Conservation (phyloP, 139 green algal species). For the Deuterostichococcus epilithicus region DNA sequence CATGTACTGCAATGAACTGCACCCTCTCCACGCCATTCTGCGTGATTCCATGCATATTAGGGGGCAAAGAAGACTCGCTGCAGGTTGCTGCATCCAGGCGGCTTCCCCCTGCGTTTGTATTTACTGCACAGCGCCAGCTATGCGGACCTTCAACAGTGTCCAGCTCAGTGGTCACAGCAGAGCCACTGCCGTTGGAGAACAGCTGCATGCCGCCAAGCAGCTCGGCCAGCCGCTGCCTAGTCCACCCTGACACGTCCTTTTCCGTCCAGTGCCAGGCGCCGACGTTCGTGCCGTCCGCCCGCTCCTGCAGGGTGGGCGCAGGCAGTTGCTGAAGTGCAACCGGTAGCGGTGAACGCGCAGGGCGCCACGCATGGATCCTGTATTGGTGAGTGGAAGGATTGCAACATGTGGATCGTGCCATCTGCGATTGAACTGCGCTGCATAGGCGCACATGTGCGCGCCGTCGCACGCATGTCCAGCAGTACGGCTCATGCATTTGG, state of each 20-base stretch:
- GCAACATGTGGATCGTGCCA: too few species aligned
- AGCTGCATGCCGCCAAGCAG: constrained; percentile 46
- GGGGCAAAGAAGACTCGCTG: not conserved
- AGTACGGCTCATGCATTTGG: too few species aligned
- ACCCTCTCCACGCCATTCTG: too few species aligned
- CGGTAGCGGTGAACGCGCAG: too few species aligned
- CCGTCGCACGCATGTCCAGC: too few species aligned
- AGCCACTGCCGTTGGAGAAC: constrained; percentile 8
- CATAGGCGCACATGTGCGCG: too few species aligned
- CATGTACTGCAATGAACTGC: not conserved
- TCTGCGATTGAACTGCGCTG: too few species aligned
- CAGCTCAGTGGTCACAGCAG: constrained; percentile 5
- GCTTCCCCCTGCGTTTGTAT: not conserved
- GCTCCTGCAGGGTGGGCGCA: too few species aligned
- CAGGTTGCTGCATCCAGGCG: not conserved
- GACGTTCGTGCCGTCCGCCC: constrained; percentile 72
- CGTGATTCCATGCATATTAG: constrained; percentile 5
- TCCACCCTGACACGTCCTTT: constrained; percentile 72
- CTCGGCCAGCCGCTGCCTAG: constrained; percentile 47
- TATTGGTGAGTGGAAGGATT: too few species aligned
- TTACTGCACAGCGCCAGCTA: too few species aligned
- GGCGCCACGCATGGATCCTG: too few species aligned
- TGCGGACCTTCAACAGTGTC: not conserved
- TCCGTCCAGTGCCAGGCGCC: constrained; percentile 89
- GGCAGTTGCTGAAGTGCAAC: too few species aligned